Evolutionary conservation across 148 eudicot genomes (phyloP), one percentile per base, ranked within the genome.

Genomic region (Agrostemma githago): DNA sequence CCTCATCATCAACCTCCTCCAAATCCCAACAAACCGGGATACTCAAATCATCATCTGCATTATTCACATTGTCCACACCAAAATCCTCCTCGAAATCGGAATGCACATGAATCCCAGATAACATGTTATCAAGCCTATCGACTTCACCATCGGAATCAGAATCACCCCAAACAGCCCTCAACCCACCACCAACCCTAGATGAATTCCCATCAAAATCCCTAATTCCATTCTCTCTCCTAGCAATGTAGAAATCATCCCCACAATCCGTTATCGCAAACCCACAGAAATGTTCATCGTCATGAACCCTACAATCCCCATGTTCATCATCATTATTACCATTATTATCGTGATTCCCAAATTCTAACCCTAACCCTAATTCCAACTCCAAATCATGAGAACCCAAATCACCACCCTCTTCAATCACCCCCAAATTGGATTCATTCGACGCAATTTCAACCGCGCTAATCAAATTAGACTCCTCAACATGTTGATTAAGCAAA

Each of bases 401-500:
- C 75, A 81, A 71, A 62, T 82, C 89, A 41, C 77, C 39, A 76
- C 79, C 75, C 5, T 58, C 84, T 39, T 79, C 83, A 71, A 79
- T 76, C 8, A 82, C 61, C 8, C 86, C 80, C 40, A 83, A 76
- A 26, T 60, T 56, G 3, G 62, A 68, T 38, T 17, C 38, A 5
- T 75, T 84, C 20, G 78, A 70, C 19, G 20, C 71, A 21, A 67
- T 71, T 44, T 77, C 74, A 2, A 16, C 58, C 71, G 58, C 53
- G 19, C 46, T 76, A 12, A 54, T 56, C 7, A 75, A n/a, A 54
- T 65, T 80, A 62, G 89, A 82, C 61, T 81, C 82, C 74, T 89
- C 89, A 64, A 89, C 88, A 16, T 86, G 86, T 26, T 89, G 87
- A 53, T 84, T 81, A 17, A 86, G 72, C 73, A 87, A 72, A 53